Evolutionary conservation across 164 flowering plant genomes (phyloP).

Genomic region (Aristolochia fimbriata): DNA sequence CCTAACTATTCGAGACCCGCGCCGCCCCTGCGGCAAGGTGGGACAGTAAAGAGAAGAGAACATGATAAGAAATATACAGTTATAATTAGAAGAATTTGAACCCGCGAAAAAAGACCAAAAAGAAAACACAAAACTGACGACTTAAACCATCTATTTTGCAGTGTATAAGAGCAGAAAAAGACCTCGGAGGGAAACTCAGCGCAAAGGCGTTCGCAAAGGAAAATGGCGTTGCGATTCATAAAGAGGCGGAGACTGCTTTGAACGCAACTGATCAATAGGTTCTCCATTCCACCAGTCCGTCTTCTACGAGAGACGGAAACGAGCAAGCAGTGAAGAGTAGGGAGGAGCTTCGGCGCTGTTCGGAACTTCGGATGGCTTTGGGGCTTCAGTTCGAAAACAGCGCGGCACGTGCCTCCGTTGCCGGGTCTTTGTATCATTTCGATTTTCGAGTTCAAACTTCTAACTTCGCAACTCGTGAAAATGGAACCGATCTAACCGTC

Average conservation of each 20-base stretch:
- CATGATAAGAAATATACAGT: background rate
- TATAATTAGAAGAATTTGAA: background rate
- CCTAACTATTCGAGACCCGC: too few relatives aligned
- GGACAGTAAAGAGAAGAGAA: too few relatives aligned
- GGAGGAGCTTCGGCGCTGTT: background rate
- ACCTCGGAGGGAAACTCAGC: conserved; percentile 97
- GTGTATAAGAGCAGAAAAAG: too few relatives aligned
- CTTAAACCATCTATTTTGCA: background rate
- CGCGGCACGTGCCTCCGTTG: conserved; percentile 1
- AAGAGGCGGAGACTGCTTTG: conserved; percentile 69
- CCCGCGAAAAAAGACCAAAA: background rate
- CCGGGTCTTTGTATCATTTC: too few relatives aligned
- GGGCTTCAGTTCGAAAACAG: conserved; percentile 1
- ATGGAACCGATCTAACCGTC: too few relatives aligned
- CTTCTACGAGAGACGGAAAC: background rate
- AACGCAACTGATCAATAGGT: conserved; percentile 61
- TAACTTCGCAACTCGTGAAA: too few relatives aligned
- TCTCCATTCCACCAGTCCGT: conserved; percentile 43
- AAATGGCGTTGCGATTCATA: conserved; percentile 79
- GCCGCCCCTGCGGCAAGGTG: too few relatives aligned
- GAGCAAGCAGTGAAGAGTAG: background rate
- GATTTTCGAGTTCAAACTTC: too few relatives aligned
- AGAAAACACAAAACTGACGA: background rate
- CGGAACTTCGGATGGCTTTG: background rate
- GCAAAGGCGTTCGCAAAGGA: conserved; percentile 93